Conservation (phyloP, 2,329 filamentous ascomycete genomes). For the Phialemonium atrogriseum region DNA sequence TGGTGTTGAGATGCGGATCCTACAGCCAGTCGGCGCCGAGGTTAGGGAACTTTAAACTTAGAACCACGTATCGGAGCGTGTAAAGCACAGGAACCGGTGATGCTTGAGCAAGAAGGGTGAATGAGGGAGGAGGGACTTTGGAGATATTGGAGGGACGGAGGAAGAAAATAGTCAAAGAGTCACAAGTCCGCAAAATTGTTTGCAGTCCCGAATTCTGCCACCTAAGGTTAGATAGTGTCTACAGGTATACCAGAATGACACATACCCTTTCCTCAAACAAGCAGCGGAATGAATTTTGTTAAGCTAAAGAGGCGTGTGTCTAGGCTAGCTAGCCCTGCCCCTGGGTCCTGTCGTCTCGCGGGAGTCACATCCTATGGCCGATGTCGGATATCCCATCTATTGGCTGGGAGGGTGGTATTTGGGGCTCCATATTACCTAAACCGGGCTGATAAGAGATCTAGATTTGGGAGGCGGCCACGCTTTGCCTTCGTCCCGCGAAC, state of each 20-base stretch:
- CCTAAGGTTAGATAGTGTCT: too few relatives aligned
- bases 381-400: slow-evolving; percentile 11
- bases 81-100: slow-evolving; percentile 3
- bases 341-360: too few relatives aligned
- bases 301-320: too few relatives aligned
- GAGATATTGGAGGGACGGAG: slow-evolving; percentile 3
- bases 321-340: slow-evolving; percentile 9
- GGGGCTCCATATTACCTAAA: slow-evolving; percentile 14
- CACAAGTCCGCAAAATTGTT: slow-evolving; percentile 11
- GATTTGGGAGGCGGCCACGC: too few relatives aligned
- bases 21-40: slow-evolving; percentile 12
- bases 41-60: slow-evolving; percentile 14
- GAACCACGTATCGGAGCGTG: too few relatives aligned
- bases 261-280: too few relatives aligned
- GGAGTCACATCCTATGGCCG: too few relatives aligned
- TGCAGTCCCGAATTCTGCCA: slow-evolving; percentile 12
- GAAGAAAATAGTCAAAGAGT: slow-evolving; percentile 10
- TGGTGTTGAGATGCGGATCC: slow-evolving; percentile 13
- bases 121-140: slow-evolving; percentile 1
- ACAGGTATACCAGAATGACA: too few relatives aligned
- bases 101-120: slow-evolving; percentile 4
- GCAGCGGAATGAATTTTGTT: too few relatives aligned
- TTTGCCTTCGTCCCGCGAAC: too few relatives aligned
- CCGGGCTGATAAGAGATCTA: slow-evolving; percentile 15
- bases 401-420: slow-evolving; percentile 6